These are phyloP conservation scores for Plasmopara halstedii DNA, from an alignment of 352 stramenopile genomes.

Conservation along the genomic window DNA sequence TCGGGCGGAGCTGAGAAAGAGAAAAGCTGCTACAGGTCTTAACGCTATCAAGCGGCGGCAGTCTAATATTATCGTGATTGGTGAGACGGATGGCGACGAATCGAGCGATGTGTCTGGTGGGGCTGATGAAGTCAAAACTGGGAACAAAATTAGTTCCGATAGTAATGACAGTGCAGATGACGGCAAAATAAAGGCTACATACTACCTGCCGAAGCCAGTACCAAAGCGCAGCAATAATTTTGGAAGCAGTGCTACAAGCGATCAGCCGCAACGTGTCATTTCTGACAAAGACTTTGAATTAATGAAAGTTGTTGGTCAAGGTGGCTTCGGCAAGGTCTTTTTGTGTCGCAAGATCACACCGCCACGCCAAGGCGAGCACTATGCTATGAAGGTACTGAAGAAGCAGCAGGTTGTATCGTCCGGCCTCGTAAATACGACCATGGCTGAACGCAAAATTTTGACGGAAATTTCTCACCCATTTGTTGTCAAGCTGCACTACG, in stretches of 20 bases:
- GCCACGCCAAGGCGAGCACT: conserved; percentile 89
- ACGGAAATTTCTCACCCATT: conserved; percentile 91
- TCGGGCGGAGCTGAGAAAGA: conserved; percentile 45
- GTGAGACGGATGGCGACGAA: conserved; percentile 71
- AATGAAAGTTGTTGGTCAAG: conserved; percentile 96
- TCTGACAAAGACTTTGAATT: conserved; percentile 93
- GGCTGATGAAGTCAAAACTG: conserved; percentile 39
- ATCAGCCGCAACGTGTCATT: conserved; percentile 36
- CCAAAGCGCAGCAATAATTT: conserved; percentile 16
- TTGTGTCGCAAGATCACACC: conserved; percentile 91
- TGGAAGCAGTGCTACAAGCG: conserved; percentile 10
- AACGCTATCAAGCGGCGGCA: conserved; percentile 35
- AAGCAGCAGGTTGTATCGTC: conserved; percentile 89
- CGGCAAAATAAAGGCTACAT: conserved; percentile 54
- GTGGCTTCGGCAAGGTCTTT: conserved; percentile 97
- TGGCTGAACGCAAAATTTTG: conserved; percentile 89
- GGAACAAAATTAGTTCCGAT: conserved; percentile 16
- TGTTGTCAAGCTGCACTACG: conserved; percentile 92
- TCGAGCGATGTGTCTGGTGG: conserved; percentile 66
- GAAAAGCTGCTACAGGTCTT: conserved; percentile 31
- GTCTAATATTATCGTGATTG: conserved; percentile 84
- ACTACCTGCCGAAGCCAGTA: conserved; percentile 74
- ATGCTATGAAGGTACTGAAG: conserved; percentile 98
- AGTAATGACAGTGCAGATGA: conserved; percentile 17
- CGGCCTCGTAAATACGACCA: conserved; percentile 90